Conservation (phyloP, 306 rosid species). For the Quercus berberidifolia region DNA sequence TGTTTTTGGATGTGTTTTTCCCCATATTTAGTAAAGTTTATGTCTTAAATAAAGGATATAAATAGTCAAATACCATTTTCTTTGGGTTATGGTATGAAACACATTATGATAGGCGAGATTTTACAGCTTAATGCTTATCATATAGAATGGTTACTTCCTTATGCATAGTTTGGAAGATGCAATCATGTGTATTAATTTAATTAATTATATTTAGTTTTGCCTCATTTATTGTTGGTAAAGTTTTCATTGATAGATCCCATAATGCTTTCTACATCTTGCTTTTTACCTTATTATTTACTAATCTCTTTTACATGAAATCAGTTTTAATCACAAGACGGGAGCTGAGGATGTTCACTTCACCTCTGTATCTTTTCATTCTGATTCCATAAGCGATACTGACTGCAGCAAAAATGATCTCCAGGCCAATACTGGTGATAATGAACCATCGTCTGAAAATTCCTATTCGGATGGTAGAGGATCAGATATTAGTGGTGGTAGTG, state of each 20-base stretch:
- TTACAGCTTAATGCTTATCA: not conserved
- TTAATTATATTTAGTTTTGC: not conserved
- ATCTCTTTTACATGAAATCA: constrained; percentile 33
- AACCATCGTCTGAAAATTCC: constrained; percentile 20
- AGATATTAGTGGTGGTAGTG: constrained; percentile 15
- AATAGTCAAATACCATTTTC: not conserved
- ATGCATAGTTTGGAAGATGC: not conserved
- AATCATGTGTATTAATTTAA: not conserved
- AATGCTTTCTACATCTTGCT: not conserved
- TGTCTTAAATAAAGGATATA: not conserved
- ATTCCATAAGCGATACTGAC: constrained; percentile 29
- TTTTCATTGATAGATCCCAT: not conserved
- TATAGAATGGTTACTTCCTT: not conserved
- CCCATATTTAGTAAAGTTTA: not conserved
- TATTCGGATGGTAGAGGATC: constrained; percentile 20
- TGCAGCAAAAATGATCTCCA: constrained; percentile 3
- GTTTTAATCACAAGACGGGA: constrained; percentile 87
- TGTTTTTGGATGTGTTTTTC: not conserved
- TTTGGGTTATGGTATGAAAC: not conserved
- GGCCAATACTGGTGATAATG: constrained; percentile 18
- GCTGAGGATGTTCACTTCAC: constrained; percentile 92
- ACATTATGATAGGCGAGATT: not conserved
- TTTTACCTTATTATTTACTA: constrained; percentile 3
- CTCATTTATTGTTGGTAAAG: not conserved
- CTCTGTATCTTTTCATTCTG: constrained; percentile 42